Conservation (phyloP, 768 basidiomycete genomes). For the Leccinum disarticulatum region DNA sequence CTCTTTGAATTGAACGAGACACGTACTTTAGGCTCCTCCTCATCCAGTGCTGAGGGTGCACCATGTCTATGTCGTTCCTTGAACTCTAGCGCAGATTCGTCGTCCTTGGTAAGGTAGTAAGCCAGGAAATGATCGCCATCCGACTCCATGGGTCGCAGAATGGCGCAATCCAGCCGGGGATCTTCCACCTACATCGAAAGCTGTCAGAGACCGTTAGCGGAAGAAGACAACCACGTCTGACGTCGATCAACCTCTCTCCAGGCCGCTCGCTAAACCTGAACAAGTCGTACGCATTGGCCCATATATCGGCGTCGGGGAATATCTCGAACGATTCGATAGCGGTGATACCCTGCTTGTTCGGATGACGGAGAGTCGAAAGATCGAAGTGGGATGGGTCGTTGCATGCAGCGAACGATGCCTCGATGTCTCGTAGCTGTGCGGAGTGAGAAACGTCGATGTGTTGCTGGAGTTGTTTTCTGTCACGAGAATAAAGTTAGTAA, state of each 20-base stretch:
- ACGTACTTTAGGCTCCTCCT: constrained; percentile 57
- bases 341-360: constrained; percentile 70
- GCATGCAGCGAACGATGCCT: constrained; percentile 65
- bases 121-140: constrained; percentile 87
- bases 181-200: constrained; percentile 56
- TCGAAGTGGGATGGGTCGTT: constrained; percentile 57
- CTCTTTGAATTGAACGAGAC: background rate
- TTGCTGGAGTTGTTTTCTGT: constrained; percentile 50
- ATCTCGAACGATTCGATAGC: constrained; percentile 83
- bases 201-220: background rate
- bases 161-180: constrained; percentile 80
- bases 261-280: constrained; percentile 86
- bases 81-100: constrained; percentile 65
- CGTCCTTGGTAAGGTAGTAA: constrained; percentile 78
- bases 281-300: constrained; percentile 87
- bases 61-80: constrained; percentile 53
- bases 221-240: constrained; percentile 32
- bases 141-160: constrained; percentile 83
- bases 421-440: constrained; percentile 78
- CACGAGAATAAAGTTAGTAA: background rate
- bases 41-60: constrained; percentile 45
- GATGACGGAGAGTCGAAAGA: constrained; percentile 64
- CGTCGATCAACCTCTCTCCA: constrained; percentile 73
- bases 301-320: constrained; percentile 81
- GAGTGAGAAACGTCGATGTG: constrained; percentile 68